Conservation (phyloP, 176 grass and related monocot genomes). For the Dactylis glomerata region DNA sequence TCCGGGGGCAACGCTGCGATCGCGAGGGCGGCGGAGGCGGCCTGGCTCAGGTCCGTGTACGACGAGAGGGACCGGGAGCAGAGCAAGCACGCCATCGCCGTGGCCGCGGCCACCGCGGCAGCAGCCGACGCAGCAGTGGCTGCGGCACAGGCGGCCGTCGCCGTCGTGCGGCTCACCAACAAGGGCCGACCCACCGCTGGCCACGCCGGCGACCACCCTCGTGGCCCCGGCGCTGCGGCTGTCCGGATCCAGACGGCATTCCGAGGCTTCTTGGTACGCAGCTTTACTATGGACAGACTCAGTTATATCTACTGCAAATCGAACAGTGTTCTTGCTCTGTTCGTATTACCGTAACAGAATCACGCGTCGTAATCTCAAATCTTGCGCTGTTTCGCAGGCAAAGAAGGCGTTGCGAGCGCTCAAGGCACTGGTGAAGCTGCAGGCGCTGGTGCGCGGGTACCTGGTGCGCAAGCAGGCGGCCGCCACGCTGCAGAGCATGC, state of each 20-base stretch:
- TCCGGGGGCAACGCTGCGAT: slow-evolving; percentile 36
- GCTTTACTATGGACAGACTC: too few relatives aligned
- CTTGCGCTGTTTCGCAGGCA: slow-evolving; percentile 39
- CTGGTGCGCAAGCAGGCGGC: slow-evolving; percentile 80
- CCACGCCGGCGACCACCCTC: neutral
- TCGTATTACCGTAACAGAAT: neutral
- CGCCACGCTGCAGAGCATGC: slow-evolving; percentile 82
- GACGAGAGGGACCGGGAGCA: slow-evolving; percentile 70
- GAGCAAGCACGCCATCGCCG: slow-evolving; percentile 95
- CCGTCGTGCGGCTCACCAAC: slow-evolving; percentile 76
- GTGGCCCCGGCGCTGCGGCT: slow-evolving; percentile 23
- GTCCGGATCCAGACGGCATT: slow-evolving; percentile 92
- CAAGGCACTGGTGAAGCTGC: slow-evolving; percentile 89
- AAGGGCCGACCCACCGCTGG: slow-evolving; percentile 33
- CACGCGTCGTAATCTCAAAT: neutral
- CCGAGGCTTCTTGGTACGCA: slow-evolving; percentile 77
- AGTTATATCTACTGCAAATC: neutral
- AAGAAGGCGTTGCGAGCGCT: slow-evolving; percentile 91
- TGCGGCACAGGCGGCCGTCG: slow-evolving; percentile 74
- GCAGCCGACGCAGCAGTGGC: slow-evolving; percentile 78
- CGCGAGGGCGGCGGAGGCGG: slow-evolving; percentile 41
- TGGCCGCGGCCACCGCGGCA: slow-evolving; percentile 70
- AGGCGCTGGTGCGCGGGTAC: slow-evolving; percentile 83
- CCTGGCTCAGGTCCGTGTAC: slow-evolving; percentile 60
- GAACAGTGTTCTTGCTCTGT: slow-evolving; percentile 13